phyloP scores from a whole-genome alignment of 768 basidiomycete genomes.

The Mrakia blollopis region DNA sequence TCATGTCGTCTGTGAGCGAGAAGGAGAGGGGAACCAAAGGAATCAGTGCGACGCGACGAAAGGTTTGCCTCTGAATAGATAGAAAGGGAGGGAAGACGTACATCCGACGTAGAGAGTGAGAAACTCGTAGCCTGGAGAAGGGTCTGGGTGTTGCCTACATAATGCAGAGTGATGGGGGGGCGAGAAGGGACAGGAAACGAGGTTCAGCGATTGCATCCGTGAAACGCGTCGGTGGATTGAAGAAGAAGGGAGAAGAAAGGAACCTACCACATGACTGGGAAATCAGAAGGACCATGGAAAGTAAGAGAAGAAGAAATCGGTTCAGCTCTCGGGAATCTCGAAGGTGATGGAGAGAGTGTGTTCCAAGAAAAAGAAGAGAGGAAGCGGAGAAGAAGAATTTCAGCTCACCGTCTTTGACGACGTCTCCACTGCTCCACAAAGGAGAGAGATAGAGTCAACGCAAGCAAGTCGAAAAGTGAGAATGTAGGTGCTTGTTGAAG shows the following conservation, averaged over 20 bases:
- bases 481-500: no score
- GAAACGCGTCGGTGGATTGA: background rate
- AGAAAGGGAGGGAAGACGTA: background rate
- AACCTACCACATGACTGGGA: background rate
- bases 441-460: no score
- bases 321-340: background rate
- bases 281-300: background rate
- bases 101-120: constrained; percentile 6
- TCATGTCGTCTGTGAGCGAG: background rate
- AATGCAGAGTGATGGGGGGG: no score
- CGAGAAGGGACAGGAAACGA: background rate
- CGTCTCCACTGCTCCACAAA: background rate
- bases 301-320: background rate
- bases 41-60: background rate
- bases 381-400: background rate
- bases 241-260: background rate
- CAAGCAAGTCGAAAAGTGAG: background rate
- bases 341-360: background rate
- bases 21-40: background rate
- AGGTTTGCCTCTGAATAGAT: background rate
- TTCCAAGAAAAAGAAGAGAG: background rate
- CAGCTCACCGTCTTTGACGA: background rate
- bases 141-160: background rate
- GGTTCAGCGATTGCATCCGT: background rate
- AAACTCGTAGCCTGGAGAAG: background rate